Evolutionary conservation across 257 asterid species (phyloP).

Genomic region (Rubia yunnanensis): DNA sequence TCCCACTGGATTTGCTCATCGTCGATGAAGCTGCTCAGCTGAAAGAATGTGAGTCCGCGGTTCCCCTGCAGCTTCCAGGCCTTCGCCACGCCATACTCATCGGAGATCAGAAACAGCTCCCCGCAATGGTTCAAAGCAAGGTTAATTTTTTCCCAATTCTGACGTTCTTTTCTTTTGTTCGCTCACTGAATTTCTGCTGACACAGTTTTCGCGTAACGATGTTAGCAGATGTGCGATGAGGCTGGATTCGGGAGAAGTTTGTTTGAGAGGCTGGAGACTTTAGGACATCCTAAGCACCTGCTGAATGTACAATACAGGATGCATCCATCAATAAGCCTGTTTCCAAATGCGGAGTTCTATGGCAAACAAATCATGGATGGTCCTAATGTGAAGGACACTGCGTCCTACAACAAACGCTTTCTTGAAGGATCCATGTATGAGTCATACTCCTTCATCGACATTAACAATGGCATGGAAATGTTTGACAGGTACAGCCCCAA

Average conservation of each 20-base stretch:
- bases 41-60: constrained; percentile 70
- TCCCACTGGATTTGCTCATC: constrained; percentile 37
- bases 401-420: constrained; percentile 23
- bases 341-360: constrained; percentile 62
- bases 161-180: not conserved
- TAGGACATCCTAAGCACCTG: constrained; percentile 50
- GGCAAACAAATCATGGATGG: constrained; percentile 40
- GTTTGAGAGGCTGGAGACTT: constrained; percentile 56
- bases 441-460: constrained; percentile 57
- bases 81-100: constrained; percentile 59
- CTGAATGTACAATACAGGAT: constrained; percentile 68
- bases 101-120: constrained; percentile 79
- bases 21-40: constrained; percentile 93
- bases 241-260: constrained; percentile 65
- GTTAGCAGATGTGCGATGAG: constrained; percentile 39
- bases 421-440: constrained; percentile 43
- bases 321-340: constrained; percentile 74
- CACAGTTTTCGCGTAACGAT: no score
- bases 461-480: constrained; percentile 45
- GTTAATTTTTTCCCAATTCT: constrained; percentile 14
- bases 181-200: no score
- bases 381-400: constrained; percentile 28
- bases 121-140: constrained; percentile 83
- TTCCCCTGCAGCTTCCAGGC: constrained; percentile 63
- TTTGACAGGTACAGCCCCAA: constrained; percentile 28